Conservation (phyloP, 176 grass and related monocot species). For the Triticum aestivum region IWGSC_CS_RefSeq_v2.1 NC_057813.1:497225469-497225968, state of each 20-base stretch:
- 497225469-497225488: slow-evolving; percentile 33
- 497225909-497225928: not conserved
- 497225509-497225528: slow-evolving; percentile 62
- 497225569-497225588: slow-evolving; percentile 91
- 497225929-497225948: not conserved
- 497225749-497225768: slow-evolving; percentile 26
- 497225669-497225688: slow-evolving; percentile 75
- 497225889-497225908: slow-evolving; percentile 73
- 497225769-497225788: slow-evolving; percentile 15
- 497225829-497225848: slow-evolving; percentile 82
- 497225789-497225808: slow-evolving; percentile 21
- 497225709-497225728: slow-evolving; percentile 95
- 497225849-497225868: slow-evolving; percentile 92
- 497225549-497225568: slow-evolving; percentile 88
- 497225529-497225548: slow-evolving; percentile 67
- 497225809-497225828: slow-evolving; percentile 88
- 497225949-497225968: slow-evolving; percentile 16
- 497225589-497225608: slow-evolving; percentile 48
- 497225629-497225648: not conserved
- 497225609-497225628: not conserved
- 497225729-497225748: slow-evolving; percentile 78
- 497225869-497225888: slow-evolving; percentile 94
- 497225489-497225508: slow-evolving; percentile 79
- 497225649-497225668: slow-evolving; percentile 7
- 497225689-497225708: slow-evolving; percentile 98